Base-by-base conservation (phyloP, 305 asterid genomes). In the Stenogyne calaminthoides region DNA sequence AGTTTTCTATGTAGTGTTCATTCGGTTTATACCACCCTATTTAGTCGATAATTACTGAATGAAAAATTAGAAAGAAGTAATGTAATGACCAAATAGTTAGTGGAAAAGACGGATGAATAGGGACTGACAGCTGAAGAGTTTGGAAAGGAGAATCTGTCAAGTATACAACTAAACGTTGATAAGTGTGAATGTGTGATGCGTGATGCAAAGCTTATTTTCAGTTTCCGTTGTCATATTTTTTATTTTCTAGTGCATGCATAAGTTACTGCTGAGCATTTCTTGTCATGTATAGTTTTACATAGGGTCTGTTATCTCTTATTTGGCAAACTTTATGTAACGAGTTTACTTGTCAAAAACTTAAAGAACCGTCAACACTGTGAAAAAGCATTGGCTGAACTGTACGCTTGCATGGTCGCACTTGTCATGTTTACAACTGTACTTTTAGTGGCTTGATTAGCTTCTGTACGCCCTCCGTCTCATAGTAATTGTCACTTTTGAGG, bases 371-470 rank as follows among this genome's bases (percentile, higher is more conserved):
- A 19, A 25, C 7, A 2, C 16, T 34, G 42, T 36, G 8, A 36
- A 69, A 19, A 2, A 18, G 16, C 52, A 55, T 20, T 40, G 37
- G 10, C 29, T 72, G 19, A 56, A 52, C 42, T n/a, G 32, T 51
- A n/a, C 62, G 65, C 75, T 62, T 57, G 62, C 67, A 32, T 32
- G 29, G 3, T 32, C 36, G 7, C 36, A 32, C 36, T 32, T 32
- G 36, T 32, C 36, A 74, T 27, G 60, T 34, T 69, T 47, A 56
- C 32, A 70, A 20, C 73, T 73, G n/a, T 57, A 57, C 27, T 71
- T 72, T 76, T 64, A 65, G 56, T 73, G 64, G 44, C 52, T 77
- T 60, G 44, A 22, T 80, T 25, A 22, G 20, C 67, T 66, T 66
- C 46, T 69, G 55, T 58, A 32, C 36, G 4, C 36, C 36, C 36